Conservation (phyloP, 1,284 basidiomycete species). For the Cryptococcus wingfieldii region DNA sequence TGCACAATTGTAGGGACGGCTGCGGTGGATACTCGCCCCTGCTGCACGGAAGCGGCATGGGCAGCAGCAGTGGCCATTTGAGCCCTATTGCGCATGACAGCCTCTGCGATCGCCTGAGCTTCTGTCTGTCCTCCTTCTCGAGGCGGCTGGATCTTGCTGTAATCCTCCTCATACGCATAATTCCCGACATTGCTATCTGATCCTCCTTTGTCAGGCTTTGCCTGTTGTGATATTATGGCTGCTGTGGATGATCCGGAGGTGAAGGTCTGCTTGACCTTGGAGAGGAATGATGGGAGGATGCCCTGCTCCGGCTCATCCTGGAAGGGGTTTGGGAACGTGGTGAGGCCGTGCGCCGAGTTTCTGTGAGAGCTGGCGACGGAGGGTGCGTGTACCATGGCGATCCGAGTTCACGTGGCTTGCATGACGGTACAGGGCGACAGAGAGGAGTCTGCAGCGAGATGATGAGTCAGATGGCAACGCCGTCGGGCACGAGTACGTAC, state of each 20-base stretch:
- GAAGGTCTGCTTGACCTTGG: slow-evolving; percentile 47
- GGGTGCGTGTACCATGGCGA: slow-evolving; percentile 8
- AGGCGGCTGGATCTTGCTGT: neutral
- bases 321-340: slow-evolving; percentile 47
- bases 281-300: slow-evolving; percentile 43
- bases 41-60: slow-evolving; percentile 1
- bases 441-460: no score
- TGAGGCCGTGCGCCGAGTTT: slow-evolving; percentile 26
- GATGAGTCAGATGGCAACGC: no score
- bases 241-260: slow-evolving; percentile 6
- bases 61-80: slow-evolving; percentile 10
- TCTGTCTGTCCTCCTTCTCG: slow-evolving; percentile 26
- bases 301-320: slow-evolving; percentile 47
- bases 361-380: slow-evolving; percentile 12
- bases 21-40: neutral
- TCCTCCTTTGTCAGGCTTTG: neutral
- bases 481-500: no score
- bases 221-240: neutral
- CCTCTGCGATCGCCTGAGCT: slow-evolving; percentile 42
- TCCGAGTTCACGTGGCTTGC: no score
- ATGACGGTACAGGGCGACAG: no score
- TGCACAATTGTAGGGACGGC: neutral
- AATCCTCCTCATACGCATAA: neutral
- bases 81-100: slow-evolving; percentile 18
- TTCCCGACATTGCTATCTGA: neutral